Conservation (phyloP, 768 basidiomycete genomes). For the Rhodotorula babjevae region DNA sequence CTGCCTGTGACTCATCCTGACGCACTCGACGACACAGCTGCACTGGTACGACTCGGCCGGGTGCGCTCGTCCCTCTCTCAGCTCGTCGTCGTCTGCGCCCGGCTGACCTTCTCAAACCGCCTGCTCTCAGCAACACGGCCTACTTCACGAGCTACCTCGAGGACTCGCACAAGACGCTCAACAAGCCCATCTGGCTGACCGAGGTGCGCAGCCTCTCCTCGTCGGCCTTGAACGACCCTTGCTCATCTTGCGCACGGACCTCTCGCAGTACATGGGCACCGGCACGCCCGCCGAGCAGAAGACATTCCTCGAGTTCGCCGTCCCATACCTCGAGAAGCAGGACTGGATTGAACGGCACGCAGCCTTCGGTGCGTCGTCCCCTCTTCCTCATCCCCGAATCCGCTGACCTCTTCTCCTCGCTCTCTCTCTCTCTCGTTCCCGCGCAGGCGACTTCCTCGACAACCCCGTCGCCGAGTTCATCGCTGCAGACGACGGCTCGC, state of each 20-base stretch:
- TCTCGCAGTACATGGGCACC: slow-evolving; percentile 17
- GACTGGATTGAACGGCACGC: slow-evolving; percentile 26
- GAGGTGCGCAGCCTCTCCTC: background rate
- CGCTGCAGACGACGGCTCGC: background rate
- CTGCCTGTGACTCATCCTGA: accelerated
- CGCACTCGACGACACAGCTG: background rate
- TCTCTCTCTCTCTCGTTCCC: background rate
- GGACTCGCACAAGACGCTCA: background rate
- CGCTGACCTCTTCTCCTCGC: no score
- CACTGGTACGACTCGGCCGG: slow-evolving; percentile 23
- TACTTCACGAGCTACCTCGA: slow-evolving; percentile 24
- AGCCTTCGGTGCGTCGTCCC: slow-evolving; percentile 9
- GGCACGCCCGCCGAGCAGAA: slow-evolving; percentile 10
- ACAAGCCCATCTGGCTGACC: slow-evolving; percentile 24
- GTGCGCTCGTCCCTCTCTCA: background rate
- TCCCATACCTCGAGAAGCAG: slow-evolving; percentile 20
- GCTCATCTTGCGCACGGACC: background rate
- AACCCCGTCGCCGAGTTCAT: slow-evolving; percentile 17
- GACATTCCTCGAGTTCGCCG: slow-evolving; percentile 3
- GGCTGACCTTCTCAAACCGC: background rate
- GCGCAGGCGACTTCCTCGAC: slow-evolving; percentile 15
- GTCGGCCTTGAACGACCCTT: no score
- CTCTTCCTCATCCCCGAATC: background rate
- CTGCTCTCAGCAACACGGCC: slow-evolving; percentile 1
- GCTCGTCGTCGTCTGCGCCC: no score